Base-by-base conservation (phyloP, 768 basidiomycete genomes). In the Dictyophora rubrovolvata region DNA sequence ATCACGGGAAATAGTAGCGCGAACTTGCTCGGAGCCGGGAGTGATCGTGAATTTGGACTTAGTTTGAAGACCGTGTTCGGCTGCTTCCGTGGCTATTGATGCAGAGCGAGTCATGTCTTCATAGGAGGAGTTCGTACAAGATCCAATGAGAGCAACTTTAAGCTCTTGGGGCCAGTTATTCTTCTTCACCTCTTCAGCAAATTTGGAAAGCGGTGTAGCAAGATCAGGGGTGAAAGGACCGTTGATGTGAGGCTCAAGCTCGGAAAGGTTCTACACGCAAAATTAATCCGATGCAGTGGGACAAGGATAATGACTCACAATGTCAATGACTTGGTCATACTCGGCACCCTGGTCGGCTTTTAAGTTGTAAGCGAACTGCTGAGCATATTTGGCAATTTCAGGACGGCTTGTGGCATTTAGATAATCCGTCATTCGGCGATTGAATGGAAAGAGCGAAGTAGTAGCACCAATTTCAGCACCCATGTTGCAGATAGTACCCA, bases 401-500 rank as follows among this genome's bases (percentile, higher is more conserved):
- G 74, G 70, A 64, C 96, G 93, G 70, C 89, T 89, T 65, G 96
- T 99, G n/a, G 95, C 95, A 61, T 88, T 82, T 71, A 99, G 78
- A 75, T 97, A 99, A 69, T 86, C 81, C 67, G 70, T 80, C 96
- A 98, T 98, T 68, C 94, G 91, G 64, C 76, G 71, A 78, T 98
- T 99, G 85, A 89, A 98, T 67, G 96, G 96, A 91, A 99, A 99
- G 66, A 98, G 75, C 17, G 95, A 97, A 20, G 96, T 98, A 10
- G 96, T 99, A 37, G 96, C 96, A 71, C 95, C 95, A 68, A 98
- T 97, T 75, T 99, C 95, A 65, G 95, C 95, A 79, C 95, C 95
- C 95, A 98, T 99, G 84, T 97, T 99, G 74, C 95, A 97, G 68
- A 99, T 95, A 20, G 95, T 98, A 55, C 92, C 95, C 94, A 98